Base-by-base conservation (phyloP, 2,329 filamentous ascomycete species). In the Paraphaeosphaeria sporulosa region DNA sequence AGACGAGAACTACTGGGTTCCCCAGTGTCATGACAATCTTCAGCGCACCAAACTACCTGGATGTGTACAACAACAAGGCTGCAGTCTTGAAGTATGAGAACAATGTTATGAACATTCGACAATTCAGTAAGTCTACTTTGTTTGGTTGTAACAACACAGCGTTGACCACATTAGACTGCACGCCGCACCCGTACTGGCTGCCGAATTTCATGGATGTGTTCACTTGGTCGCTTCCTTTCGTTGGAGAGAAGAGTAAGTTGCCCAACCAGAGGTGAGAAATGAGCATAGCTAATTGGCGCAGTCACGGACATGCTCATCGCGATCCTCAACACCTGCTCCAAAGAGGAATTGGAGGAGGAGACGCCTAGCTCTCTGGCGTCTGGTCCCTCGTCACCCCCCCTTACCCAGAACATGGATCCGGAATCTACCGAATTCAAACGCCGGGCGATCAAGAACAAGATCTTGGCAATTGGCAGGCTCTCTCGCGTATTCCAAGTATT, bases 141-240 rank as follows among this genome's bases (percentile, higher is more conserved):
- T 13, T 15, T 17, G 19, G n/a, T n/a, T 40, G 7, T 12, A 23
- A 15, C n/a, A 48, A n/a, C n/a, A 5, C 8, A 12, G 21, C 30
- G 43, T 64, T 75, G 56, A 75, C 59, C 6, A 3, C 10, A 17
- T 34, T 54, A 79, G 77, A 99, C 85, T 99, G 94, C 86, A 98
- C 95, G 23, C 95, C 95, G 36, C 95, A 99, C 79, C 95, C 95
- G 7, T 99, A 99, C 84, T 99, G 95, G 95, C 87, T 99, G 51
- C 95, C 95, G 57, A 99, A 99, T 83, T 99, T 99, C 77, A 99
- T 99, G 95, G 95, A 99, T 75, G 95, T 99, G 64, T 99, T 99
- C 77, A 99, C 95, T n/a, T 99, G 95, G 95, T 99, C 95, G 36
- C 85, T 99, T 62, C 95, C 95, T 0, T 99, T 99, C 80, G 95